phyloP scores from a whole-genome alignment of 768 basidiomycete species.

The Tremella yokohamensis region DNA sequence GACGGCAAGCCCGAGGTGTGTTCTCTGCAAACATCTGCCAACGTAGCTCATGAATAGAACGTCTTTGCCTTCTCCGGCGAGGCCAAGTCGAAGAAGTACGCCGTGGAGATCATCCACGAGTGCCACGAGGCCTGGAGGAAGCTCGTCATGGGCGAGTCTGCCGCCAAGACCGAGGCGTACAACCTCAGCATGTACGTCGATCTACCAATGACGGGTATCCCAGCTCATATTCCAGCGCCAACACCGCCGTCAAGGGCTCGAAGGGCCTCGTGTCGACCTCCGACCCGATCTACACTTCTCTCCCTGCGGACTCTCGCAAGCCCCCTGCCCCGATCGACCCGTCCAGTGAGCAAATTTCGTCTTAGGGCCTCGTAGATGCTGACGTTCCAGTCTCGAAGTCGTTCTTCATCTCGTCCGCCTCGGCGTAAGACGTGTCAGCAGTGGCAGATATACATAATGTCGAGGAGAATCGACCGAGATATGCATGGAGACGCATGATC shows the following conservation, averaged over 20 bases:
- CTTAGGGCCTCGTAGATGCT: neutral
- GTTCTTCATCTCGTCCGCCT: slow-evolving; percentile 52
- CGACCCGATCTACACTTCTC: slow-evolving; percentile 62
- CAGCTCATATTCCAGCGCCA: slow-evolving; percentile 59
- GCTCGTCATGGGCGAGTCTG: slow-evolving; percentile 71
- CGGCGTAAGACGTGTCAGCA: slow-evolving; percentile 29
- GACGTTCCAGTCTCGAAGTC: slow-evolving; percentile 48
- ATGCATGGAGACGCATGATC: too few species aligned
- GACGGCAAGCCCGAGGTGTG: slow-evolving; percentile 52
- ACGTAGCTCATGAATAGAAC: slow-evolving; percentile 58
- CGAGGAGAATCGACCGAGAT: too few species aligned
- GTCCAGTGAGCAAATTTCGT: slow-evolving; percentile 61
- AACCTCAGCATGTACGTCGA: slow-evolving; percentile 77
- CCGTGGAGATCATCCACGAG: slow-evolving; percentile 97
- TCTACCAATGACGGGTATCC: neutral
- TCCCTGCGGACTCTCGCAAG: slow-evolving; percentile 76
- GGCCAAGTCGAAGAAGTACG: slow-evolving; percentile 99
- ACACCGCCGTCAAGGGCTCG: slow-evolving; percentile 71
- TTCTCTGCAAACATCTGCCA: slow-evolving; percentile 3
- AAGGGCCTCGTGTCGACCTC: slow-evolving; percentile 64
- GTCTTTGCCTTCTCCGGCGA: slow-evolving; percentile 98
- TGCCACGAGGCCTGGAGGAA: slow-evolving; percentile 98
- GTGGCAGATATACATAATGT: too few species aligned
- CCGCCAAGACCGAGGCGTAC: slow-evolving; percentile 67
- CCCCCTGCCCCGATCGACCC: slow-evolving; percentile 85